Conservation (phyloP, 1,139 yeast species). For the Hemisphaericaspora xylanilytica region DNA sequence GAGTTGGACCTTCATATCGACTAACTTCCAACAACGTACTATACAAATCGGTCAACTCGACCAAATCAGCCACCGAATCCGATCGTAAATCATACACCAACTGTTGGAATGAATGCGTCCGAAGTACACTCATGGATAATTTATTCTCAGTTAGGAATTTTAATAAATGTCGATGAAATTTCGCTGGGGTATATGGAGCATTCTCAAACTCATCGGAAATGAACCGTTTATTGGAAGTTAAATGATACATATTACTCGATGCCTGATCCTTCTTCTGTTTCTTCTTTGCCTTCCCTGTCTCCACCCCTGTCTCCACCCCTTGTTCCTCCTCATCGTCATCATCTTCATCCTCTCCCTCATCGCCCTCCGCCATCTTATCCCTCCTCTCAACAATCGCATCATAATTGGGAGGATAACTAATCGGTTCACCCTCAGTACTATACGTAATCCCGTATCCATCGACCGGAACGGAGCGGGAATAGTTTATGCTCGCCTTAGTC, state of each 20-base stretch:
- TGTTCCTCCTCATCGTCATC: not conserved
- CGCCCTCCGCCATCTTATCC: not conserved
- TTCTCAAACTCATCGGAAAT: conserved; percentile 40
- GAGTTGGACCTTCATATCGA: conserved; percentile 21
- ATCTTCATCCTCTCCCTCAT: not conserved
- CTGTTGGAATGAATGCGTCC: conserved; percentile 53
- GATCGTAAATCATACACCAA: conserved; percentile 49
- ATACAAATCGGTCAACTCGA: conserved; percentile 47
- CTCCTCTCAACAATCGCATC: not conserved
- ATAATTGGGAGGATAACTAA: conserved; percentile 15
- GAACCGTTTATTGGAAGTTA: conserved; percentile 17
- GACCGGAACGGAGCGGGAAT: conserved; percentile 33
- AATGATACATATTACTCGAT: not conserved
- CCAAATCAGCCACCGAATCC: conserved; percentile 45
- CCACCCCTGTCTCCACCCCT: not conserved
- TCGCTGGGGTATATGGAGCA: conserved; percentile 43
- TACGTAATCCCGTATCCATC: conserved; percentile 41
- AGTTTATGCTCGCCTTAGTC: conserved; percentile 34
- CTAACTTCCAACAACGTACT: conserved; percentile 48
- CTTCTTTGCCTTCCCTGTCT: conserved; percentile 3
- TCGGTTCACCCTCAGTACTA: conserved; percentile 28
- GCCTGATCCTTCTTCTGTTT: conserved; percentile 3
- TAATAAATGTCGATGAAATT: conserved; percentile 52
- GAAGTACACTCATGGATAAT: conserved; percentile 46
- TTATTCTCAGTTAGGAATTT: conserved; percentile 52